Base-by-base conservation (phyloP, 495 filamentous ascomycete genomes). In the Penicillium soppii region DNA sequence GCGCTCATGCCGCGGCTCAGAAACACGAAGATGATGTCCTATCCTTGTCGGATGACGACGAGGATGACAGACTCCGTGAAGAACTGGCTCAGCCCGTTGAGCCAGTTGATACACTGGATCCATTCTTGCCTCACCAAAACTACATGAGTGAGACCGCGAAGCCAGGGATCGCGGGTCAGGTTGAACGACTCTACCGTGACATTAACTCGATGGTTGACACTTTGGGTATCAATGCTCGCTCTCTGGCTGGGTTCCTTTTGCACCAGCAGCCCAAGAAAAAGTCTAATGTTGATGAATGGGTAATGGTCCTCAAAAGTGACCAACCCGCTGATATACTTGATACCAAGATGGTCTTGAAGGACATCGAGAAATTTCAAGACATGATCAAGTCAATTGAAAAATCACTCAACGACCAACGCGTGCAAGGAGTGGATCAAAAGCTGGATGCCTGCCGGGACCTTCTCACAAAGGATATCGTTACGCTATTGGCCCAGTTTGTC, bases 131-230 rank as follows among this genome's bases (percentile, higher is more conserved):
- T 16, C 84, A 79, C 57, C 82, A 89, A 33, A 82, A 89, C 57
- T 88, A 92, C 66, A 75, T 77, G 43, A 79, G 78, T 3, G 64
- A 74, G n/a, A 73, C 76, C 0, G 63, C 62, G 22, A 80, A 82
- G 50, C 78, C 81, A 29, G 85, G 82, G 20, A 77, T 91, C 54
- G 80, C 88, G 16, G 83, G 86, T 29, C 84, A 90, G 68, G 87
- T 95, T 49, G 95, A 97, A 65, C 78, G 84, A 20, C 73, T 97
- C 1, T 97, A 92, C 69, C 80, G 90, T 12, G 95, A 97, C 56
- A 90, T 96, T 58, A 97, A 97, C 66, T 88, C 87, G 10, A 99
- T 97, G 94, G 81, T 97, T 22, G 91, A 97, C 61, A 91, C 88
- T 2, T 68, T 97, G 16, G 95, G 92, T 6, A 76, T 97, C 26